These are phyloP conservation scores for Poa annua DNA, from an alignment of 176 grass and related monocot species.

Conservation along the genomic window DNA sequence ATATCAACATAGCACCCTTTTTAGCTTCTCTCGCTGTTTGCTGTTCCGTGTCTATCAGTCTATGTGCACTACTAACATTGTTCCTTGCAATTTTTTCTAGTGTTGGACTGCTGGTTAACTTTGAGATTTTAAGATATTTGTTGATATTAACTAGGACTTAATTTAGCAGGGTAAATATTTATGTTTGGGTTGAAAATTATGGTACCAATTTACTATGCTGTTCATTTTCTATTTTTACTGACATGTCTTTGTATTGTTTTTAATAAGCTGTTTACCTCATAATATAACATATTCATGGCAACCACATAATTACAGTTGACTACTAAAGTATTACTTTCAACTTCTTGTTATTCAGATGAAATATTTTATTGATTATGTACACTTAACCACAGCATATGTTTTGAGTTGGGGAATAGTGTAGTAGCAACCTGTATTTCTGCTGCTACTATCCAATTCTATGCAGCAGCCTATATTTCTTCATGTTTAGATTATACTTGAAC, in stretches of 20 bases:
- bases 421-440: constrained; percentile 9
- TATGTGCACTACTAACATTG: not conserved
- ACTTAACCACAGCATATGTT: not conserved
- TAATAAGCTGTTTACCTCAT: not conserved
- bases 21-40: not conserved
- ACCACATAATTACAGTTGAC: not conserved
- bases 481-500: not conserved
- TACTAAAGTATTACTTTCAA: not conserved
- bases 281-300: not conserved
- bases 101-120: not conserved
- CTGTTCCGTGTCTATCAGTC: not conserved
- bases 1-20: not conserved
- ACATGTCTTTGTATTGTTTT: not conserved
- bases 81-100: not conserved
- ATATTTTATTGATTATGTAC: not conserved
- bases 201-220: not conserved
- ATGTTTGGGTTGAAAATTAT: not conserved
- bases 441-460: constrained; percentile 24
- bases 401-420: constrained; percentile 7
- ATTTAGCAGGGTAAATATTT: not conserved
- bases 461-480: not conserved
- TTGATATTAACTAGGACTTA: not conserved
- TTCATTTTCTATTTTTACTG: constrained; percentile 17
- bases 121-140: constrained; percentile 19
- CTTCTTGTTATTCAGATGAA: constrained; percentile 3